A percentile compares a stretch with the other conserved stretches of the same genome.
Evolutionary conservation across 305 asterid genomes (phyloP).

Genomic region (Coffea humblotiana): DNA sequence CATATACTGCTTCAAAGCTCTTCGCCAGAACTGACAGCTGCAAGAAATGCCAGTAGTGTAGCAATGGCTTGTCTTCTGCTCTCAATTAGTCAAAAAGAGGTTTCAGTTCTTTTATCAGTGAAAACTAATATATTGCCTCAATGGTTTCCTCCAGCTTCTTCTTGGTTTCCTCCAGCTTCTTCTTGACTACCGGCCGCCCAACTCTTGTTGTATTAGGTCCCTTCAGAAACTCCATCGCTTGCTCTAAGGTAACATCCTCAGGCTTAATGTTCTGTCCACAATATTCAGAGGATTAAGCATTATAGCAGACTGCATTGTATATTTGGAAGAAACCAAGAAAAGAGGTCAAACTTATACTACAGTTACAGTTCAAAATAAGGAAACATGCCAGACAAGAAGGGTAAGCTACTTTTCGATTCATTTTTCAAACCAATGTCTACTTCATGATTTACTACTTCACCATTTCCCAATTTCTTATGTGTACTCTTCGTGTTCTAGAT

Average conservation of each 20-base stretch:
- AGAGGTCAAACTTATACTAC: not conserved
- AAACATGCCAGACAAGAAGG: not conserved
- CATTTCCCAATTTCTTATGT: not conserved
- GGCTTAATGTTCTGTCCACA: conserved; percentile 58
- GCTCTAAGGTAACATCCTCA: conserved; percentile 56
- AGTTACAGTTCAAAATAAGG: not conserved
- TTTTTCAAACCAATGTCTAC: not conserved
- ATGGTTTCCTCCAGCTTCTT: conserved; percentile 33
- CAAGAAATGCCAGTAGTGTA: not conserved
- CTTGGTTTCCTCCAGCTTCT: conserved; percentile 33
- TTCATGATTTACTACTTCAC: not conserved
- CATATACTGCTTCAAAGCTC: not conserved
- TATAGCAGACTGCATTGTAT: conserved; percentile 1
- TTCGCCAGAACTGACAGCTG: not conserved
- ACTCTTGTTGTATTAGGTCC: conserved; percentile 54
- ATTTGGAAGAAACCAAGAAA: not conserved
- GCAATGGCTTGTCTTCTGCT: not conserved
- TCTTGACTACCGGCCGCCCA: conserved; percentile 60
- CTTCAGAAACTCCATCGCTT: conserved; percentile 59
- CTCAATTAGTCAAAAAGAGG: not conserved
- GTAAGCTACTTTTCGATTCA: not conserved
- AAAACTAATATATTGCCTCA: conserved; percentile 28
- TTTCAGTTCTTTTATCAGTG: not conserved
- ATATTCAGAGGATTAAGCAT: not conserved
- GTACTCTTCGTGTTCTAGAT: not conserved